Evolutionary conservation across 75 land plant species (phyloP).

Genomic region (Sequoia sempervirens): DNA sequence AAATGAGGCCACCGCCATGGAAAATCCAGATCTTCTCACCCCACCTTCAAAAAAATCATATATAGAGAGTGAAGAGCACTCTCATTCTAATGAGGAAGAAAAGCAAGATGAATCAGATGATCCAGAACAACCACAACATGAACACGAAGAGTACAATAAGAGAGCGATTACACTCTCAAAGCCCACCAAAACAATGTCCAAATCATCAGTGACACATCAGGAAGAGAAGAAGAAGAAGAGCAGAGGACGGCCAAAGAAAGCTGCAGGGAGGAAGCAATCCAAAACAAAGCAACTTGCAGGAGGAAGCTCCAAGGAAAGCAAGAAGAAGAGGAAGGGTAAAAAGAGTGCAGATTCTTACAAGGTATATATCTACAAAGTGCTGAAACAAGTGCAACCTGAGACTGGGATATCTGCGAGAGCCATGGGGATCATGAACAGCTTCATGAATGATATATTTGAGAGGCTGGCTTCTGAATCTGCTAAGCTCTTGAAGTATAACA

Average conservation of each 20-base stretch:
- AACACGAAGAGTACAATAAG: no score
- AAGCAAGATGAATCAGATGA: background rate
- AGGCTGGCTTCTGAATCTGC: slow-evolving; percentile 19
- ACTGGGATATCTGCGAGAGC: slow-evolving; percentile 20
- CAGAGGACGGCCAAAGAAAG: background rate
- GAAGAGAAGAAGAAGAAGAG: background rate
- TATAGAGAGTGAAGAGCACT: background rate
- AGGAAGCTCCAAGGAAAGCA: no score
- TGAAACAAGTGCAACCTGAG: slow-evolving; percentile 29
- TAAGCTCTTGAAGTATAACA: slow-evolving; percentile 9
- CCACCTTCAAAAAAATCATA: background rate
- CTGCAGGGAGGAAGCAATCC: no score
- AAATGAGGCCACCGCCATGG: background rate
- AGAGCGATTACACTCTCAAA: no score
- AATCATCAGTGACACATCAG: background rate
- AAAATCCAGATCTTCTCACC: background rate
- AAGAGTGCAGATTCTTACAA: background rate
- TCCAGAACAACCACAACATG: no score
- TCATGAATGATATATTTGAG: slow-evolving; percentile 13
- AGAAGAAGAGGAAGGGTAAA: background rate
- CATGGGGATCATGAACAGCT: slow-evolving; percentile 19
- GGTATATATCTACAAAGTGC: background rate
- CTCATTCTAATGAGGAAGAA: background rate
- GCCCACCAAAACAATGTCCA: background rate
- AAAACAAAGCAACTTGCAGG: no score